phyloP scores from a whole-genome alignment of 306 rosid genomes.

The Quercus bicolor region DNA sequence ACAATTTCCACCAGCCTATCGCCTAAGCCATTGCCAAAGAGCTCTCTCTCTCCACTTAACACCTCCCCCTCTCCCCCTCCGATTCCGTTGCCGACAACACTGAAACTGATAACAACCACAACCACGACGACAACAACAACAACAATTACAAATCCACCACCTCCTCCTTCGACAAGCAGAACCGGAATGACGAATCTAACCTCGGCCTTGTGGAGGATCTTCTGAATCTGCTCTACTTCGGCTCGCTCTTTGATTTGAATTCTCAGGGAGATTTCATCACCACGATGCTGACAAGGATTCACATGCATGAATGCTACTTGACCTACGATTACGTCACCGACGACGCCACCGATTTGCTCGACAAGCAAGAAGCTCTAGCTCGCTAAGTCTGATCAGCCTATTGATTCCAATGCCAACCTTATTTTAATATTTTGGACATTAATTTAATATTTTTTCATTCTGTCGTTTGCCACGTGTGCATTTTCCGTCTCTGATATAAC shows the following conservation, averaged over 20 bases:
- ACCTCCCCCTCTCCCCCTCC: constrained; percentile 21
- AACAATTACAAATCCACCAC: not conserved
- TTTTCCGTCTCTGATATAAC: too few species aligned
- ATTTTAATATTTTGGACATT: constrained; percentile 21
- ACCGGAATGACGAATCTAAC: constrained; percentile 13
- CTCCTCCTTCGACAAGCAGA: not conserved
- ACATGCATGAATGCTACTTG: constrained; percentile 51
- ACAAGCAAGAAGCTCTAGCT: constrained; percentile 86
- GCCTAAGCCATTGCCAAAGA: constrained; percentile 66
- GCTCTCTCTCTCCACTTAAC: constrained; percentile 39
- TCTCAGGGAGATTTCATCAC: too few species aligned
- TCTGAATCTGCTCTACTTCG: too few species aligned
- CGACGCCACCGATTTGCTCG: constrained; percentile 32
- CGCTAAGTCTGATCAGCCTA: constrained; percentile 51
- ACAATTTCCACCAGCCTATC: constrained; percentile 78
- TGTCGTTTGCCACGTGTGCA: too few species aligned
- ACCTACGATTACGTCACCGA: too few species aligned
- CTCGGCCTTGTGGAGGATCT: constrained; percentile 17
- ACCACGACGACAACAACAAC: too few species aligned
- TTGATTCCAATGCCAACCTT: constrained; percentile 54
- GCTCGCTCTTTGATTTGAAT: too few species aligned
- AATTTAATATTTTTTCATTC: too few species aligned
- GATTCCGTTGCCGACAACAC: constrained; percentile 15
- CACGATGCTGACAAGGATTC: too few species aligned
- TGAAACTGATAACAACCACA: not conserved